Percentiles rank a stretch among this genome's conserved stretches.
These are phyloP conservation scores for Penicillium sp. DNA, from an alignment of 2,329 filamentous ascomycete species.

Conservation along the genomic window DNA sequence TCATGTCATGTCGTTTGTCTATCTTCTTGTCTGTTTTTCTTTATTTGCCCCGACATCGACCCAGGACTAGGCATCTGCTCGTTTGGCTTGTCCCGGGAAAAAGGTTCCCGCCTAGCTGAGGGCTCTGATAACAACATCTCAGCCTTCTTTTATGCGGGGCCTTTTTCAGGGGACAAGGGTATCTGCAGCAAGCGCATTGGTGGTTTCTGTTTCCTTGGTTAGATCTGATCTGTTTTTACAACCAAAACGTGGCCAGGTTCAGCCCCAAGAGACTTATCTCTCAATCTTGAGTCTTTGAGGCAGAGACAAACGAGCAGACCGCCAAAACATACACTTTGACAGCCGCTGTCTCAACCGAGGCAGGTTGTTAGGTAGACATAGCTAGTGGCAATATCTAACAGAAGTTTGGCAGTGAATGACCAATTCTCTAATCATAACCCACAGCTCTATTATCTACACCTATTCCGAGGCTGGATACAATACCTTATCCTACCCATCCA, in stretches of 20 bases:
- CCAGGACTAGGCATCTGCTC: neutral
- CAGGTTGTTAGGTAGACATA: too few relatives aligned
- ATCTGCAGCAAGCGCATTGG: constrained; percentile 50
- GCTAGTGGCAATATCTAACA: too few relatives aligned
- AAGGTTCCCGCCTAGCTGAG: constrained; percentile 22
- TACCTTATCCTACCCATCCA: too few relatives aligned
- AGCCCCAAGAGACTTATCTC: constrained; percentile 51
- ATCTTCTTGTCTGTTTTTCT: neutral
- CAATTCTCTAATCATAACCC: too few relatives aligned
- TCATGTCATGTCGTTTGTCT: neutral
- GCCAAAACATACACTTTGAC: neutral
- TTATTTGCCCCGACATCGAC: neutral
- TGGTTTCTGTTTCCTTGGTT: constrained; percentile 45
- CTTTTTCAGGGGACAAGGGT: constrained; percentile 9
- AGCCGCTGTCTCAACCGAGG: neutral
- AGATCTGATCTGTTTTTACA: constrained; percentile 74
- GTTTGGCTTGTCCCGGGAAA: constrained; percentile 21
- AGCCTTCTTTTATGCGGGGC: constrained; percentile 44
- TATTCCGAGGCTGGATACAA: too few relatives aligned
- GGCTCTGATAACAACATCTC: constrained; percentile 71
- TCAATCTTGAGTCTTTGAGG: neutral
- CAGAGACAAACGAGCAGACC: neutral
- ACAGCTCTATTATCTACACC: too few relatives aligned
- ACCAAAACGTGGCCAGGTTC: constrained; percentile 71
- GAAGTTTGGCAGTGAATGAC: too few relatives aligned